These are phyloP conservation scores for Hordeum vulgare DNA, from an alignment of 176 grass and related monocot genomes.

Conservation along the genomic window MorexV3_pseudomolecules_assembly NC_058519.1:51102325-51102824, in stretches of 20 bases:
- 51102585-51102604: neutral
- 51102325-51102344: slow-evolving; percentile 76
- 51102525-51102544: neutral
- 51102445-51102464: slow-evolving; percentile 80
- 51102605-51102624: too few relatives aligned
- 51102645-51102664: too few relatives aligned
- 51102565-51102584: neutral
- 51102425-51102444: slow-evolving; percentile 61
- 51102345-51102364: slow-evolving; percentile 39
- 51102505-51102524: slow-evolving; percentile 75
- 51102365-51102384: slow-evolving; percentile 49
- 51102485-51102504: slow-evolving; percentile 57
- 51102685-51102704: too few relatives aligned
- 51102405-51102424: slow-evolving; percentile 56
- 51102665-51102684: too few relatives aligned
- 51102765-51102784: too few relatives aligned
- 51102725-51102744: too few relatives aligned
- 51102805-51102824: too few relatives aligned
- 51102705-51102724: too few relatives aligned
- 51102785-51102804: too few relatives aligned
- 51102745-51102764: too few relatives aligned
- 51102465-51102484: slow-evolving; percentile 63
- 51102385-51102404: slow-evolving; percentile 47
- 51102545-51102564: neutral
- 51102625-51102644: too few relatives aligned